A percentile compares a stretch with the other conserved stretches of the same genome.
Conservation (phyloP, 164 flowering plant genomes). For the Kalanchoe fedtschenkoi region DNA sequence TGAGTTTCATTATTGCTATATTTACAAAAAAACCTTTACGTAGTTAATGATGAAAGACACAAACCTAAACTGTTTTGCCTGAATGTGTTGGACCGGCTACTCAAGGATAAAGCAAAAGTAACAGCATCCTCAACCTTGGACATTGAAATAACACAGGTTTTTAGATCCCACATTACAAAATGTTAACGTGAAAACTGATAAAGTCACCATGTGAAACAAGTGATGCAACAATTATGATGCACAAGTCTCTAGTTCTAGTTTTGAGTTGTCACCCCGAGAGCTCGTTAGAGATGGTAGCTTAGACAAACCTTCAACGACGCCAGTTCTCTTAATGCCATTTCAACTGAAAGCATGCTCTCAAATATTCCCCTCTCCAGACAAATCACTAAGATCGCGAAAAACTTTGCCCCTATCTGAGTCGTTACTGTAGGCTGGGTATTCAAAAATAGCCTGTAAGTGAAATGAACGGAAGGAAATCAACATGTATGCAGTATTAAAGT, state of each 20-base stretch:
- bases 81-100: slow-evolving; percentile 46
- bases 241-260: not conserved
- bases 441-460: slow-evolving; percentile 1
- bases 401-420: slow-evolving; percentile 38
- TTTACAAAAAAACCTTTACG: not conserved
- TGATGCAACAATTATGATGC: too few species aligned
- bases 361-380: slow-evolving; percentile 63
- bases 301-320: slow-evolving; percentile 72
- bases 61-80: slow-evolving; percentile 49
- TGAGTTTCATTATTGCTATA: not conserved
- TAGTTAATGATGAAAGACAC: not conserved
- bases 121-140: slow-evolving; percentile 93
- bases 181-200: not conserved
- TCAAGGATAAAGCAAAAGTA: slow-evolving; percentile 50
- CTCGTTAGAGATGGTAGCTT: not conserved
- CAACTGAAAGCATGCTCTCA: slow-evolving; percentile 97
- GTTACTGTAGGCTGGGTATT: slow-evolving; percentile 38
- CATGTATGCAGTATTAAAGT: not conserved
- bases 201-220: not conserved
- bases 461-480: not conserved
- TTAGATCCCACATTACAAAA: not conserved
- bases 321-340: slow-evolving; percentile 85
- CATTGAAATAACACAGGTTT: not conserved
- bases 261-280: not conserved
- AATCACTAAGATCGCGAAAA: slow-evolving; percentile 36